phyloP scores from a whole-genome alignment of 345 rosid species.

The Sonneratia caseolaris region DNA sequence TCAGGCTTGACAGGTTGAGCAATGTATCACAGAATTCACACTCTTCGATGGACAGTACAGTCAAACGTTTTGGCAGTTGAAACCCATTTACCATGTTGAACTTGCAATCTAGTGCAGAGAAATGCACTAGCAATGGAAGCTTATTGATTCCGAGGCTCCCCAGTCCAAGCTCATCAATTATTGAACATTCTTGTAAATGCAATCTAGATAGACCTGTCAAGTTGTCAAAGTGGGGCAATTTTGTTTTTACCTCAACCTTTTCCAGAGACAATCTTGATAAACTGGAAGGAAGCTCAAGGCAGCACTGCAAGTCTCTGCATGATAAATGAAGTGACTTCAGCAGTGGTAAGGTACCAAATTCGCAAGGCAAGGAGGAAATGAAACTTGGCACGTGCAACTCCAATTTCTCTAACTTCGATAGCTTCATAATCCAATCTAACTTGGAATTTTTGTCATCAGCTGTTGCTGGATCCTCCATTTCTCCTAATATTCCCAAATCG shows the following conservation, averaged over 20 bases:
- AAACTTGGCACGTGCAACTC: neutral
- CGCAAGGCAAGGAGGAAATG: neutral
- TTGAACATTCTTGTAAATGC: neutral
- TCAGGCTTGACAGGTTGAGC: neutral
- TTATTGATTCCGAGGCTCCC: neutral
- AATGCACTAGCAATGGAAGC: neutral
- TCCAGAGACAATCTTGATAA: neutral
- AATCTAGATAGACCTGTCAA: neutral
- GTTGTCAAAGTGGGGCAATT: neutral
- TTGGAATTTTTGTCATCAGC: neutral
- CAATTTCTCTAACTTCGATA: neutral
- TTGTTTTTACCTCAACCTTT: neutral
- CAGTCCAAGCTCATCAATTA: neutral
- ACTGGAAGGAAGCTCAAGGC: neutral
- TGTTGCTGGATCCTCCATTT: neutral
- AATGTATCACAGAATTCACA: fast-evolving
- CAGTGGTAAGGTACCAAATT: neutral
- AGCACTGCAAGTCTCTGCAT: neutral
- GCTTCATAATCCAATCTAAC: neutral
- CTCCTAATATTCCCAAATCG: neutral
- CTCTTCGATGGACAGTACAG: neutral
- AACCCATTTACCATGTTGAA: neutral
- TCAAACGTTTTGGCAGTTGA: fast-evolving
- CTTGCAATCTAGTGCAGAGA: neutral
- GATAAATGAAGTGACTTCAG: neutral